These are phyloP conservation scores for Tricholoma matsutake DNA, from an alignment of 768 basidiomycete genomes.

Conservation along the genomic window DNA sequence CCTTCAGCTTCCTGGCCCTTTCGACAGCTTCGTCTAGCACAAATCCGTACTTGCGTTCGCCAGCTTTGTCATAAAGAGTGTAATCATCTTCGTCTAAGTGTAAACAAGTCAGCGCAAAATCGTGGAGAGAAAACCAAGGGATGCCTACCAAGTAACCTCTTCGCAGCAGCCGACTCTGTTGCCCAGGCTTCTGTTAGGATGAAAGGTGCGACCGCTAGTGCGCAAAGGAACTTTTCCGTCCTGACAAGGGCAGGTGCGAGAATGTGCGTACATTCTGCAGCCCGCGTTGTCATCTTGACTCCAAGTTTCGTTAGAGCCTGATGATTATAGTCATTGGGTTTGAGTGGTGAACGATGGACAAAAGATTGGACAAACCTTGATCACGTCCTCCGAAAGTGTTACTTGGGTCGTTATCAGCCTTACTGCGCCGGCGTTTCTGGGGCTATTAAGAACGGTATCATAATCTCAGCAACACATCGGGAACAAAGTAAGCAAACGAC, in stretches of 20 bases:
- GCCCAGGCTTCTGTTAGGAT: conserved; percentile 74
- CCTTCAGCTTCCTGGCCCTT: conserved; percentile 50
- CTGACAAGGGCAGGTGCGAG: conserved; percentile 66
- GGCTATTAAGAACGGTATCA: conserved; percentile 2
- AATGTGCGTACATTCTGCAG: conserved; percentile 77
- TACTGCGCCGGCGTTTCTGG: conserved; percentile 24
- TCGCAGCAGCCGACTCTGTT: conserved; percentile 49
- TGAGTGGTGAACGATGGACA: neutral
- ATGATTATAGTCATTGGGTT: conserved; percentile 1
- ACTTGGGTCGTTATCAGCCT: conserved; percentile 71
- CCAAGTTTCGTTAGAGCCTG: conserved; percentile 68
- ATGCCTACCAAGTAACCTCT: conserved; percentile 62
- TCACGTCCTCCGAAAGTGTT: conserved; percentile 49
- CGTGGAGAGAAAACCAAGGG: neutral
- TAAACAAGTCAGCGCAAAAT: neutral
- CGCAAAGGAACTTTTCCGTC: conserved; percentile 87
- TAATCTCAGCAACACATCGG: neutral
- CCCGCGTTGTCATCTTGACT: conserved; percentile 55
- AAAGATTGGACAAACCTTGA: conserved; percentile 45
- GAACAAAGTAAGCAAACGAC: neutral
- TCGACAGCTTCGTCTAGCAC: conserved; percentile 57
- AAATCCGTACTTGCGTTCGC: conserved; percentile 67
- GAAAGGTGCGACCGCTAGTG: conserved; percentile 58
- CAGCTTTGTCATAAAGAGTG: conserved; percentile 53
- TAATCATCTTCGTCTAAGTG: conserved; percentile 60